Evolutionary conservation across 75 land plant species (phyloP), one percentile per base, ranked within the genome.

Genomic region (Selaginella moellendorffii): DNA sequence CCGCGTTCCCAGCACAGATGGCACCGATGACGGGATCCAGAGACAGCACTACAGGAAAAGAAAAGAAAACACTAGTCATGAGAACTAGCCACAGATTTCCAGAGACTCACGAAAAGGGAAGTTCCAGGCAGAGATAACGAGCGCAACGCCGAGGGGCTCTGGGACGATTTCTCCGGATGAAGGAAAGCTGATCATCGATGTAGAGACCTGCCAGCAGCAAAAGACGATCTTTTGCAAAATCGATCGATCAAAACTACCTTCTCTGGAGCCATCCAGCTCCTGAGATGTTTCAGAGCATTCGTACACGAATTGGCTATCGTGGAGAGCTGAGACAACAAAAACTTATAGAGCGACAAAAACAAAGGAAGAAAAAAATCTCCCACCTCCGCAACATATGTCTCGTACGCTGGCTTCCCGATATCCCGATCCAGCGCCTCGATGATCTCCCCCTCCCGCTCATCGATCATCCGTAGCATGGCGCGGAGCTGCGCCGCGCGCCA

Each of bases 11-110:
- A 27, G 96, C 96, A 42, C 90, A 79, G 29, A 92, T 82, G 29
- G 97, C 97, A 70, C 96, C 97, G 46, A 92, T 68, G 5, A 85
- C 63, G 20, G 97, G 97, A 64, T 88, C 85, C 54, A 92, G 66
- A 46, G 96, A 74, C 63, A 92, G 73, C 72, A 88, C 97, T 92
- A 76, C 54, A 29, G 66, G 64, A 5, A 36, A 36, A n/a, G 59
- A 27, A 71, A 62, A 56, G 8, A 56, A 36, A 36, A 36, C 46
- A 36, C 46, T 5, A 14, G 46, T 36, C 14, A 36, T 36, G 5
- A n/a, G n/a, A n/a, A n/a, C n/a, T n/a, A n/a, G n/a, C n/a, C n/a
- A n/a, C n/a, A n/a, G n/a, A n/a, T n/a, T n/a, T n/a, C n/a, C n/a
- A n/a, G 5, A 19, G 14, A 69, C 80, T 68, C 82, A 90, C 96